phyloP scores from a whole-genome alignment of 371 early-diverging fungal genomes.

The Cokeromyces recurvatus region DNA sequence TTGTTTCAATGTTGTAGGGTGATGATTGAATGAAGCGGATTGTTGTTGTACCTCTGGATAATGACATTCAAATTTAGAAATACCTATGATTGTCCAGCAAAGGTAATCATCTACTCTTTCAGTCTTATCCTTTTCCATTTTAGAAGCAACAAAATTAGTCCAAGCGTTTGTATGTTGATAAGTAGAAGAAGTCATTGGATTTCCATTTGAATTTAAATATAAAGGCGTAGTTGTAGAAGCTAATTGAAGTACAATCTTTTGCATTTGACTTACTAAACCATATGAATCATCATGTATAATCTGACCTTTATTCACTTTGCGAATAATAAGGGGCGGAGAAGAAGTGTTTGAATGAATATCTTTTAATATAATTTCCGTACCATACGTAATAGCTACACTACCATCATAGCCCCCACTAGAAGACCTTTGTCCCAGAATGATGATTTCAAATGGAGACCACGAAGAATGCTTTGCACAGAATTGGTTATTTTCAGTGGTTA shows the following conservation, averaged over 20 bases:
- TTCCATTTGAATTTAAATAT: slow-evolving; percentile 35
- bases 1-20: slow-evolving; percentile 5
- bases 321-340: slow-evolving; percentile 71
- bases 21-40: too few species aligned
- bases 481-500: slow-evolving; percentile 48
- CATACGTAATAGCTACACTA: slow-evolving; percentile 63
- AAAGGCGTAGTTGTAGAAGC: slow-evolving; percentile 28
- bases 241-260: slow-evolving; percentile 75
- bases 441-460: slow-evolving; percentile 78
- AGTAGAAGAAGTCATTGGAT: slow-evolving; percentile 5
- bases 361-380: slow-evolving; percentile 69
- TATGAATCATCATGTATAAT: slow-evolving; percentile 51
- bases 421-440: slow-evolving; percentile 39
- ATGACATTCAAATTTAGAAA: slow-evolving; percentile 46
- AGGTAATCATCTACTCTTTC: slow-evolving; percentile 66
- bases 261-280: slow-evolving; percentile 84
- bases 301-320: slow-evolving; percentile 76
- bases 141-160: slow-evolving; percentile 31
- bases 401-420: too few species aligned
- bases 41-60: too few species aligned
- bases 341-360: slow-evolving; percentile 60
- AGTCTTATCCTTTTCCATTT: background rate
- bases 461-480: slow-evolving; percentile 68
- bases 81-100: slow-evolving; percentile 85
- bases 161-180: slow-evolving; percentile 16